These are phyloP conservation scores for Balamuthia mandrillaris DNA, from an alignment of 208 protist genomes.

Conservation along the genomic window DNA sequence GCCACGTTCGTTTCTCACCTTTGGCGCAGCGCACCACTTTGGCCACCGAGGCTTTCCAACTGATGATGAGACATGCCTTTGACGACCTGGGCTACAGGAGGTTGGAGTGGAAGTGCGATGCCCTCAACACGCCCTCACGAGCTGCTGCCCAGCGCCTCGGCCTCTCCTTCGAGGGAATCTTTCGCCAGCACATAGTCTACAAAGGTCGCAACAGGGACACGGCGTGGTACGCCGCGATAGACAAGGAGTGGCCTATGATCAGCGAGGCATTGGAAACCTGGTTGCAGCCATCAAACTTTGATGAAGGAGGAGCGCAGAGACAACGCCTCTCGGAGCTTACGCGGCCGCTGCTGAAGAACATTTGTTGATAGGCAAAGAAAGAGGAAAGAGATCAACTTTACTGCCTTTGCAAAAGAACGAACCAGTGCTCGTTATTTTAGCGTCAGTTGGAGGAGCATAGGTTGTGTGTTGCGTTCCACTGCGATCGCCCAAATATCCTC, in stretches of 20 bases:
- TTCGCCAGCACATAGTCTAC: slow-evolving; percentile 38
- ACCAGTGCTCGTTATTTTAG: too few relatives aligned
- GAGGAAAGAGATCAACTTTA: too few relatives aligned
- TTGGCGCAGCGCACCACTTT: background rate
- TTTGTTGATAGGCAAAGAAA: too few relatives aligned
- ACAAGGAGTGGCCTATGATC: slow-evolving; percentile 31
- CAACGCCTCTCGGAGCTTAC: too few relatives aligned
- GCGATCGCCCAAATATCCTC: too few relatives aligned
- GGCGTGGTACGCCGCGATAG: slow-evolving; percentile 29
- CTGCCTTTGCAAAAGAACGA: too few relatives aligned
- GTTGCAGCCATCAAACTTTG: too few relatives aligned
- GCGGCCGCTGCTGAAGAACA: too few relatives aligned
- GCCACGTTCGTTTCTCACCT: background rate
- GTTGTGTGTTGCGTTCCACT: too few relatives aligned
- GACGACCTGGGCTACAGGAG: slow-evolving; percentile 43
- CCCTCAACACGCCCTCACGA: background rate
- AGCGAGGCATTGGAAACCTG: background rate
- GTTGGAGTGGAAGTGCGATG: slow-evolving; percentile 41
- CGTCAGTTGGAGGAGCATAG: too few relatives aligned
- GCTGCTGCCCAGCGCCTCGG: slow-evolving; percentile 14
- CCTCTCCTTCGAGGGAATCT: slow-evolving; percentile 42
- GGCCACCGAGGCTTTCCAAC: slow-evolving; percentile 21
- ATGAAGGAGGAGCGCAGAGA: too few relatives aligned
- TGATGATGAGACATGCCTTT: slow-evolving; percentile 27
- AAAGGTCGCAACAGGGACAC: slow-evolving; percentile 42